Evolutionary conservation across 2,329 filamentous ascomycete genomes (phyloP), one percentile per base, ranked within the genome.

Genomic region (Pseudogymnoascus pannorum): DNA sequence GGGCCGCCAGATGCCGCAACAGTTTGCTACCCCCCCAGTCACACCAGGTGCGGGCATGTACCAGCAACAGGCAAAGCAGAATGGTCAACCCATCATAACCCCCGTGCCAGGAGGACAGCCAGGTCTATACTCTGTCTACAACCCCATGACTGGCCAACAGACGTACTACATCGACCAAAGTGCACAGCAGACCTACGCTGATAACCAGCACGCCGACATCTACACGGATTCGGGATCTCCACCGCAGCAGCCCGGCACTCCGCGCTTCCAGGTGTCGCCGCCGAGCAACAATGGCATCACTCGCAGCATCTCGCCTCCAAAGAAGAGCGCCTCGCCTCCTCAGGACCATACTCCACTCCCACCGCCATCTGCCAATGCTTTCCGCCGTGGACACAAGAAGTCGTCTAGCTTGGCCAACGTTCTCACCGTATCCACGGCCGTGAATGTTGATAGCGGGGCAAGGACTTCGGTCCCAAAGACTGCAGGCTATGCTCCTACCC

Each of bases 301-400:
- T 63, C 87, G 90, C 72, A 89, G 87, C 70, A 83, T 80, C 64
- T 85, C 86, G 6, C 84, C 86, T 31, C 83, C 84, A 14, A 86
- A 85, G 73, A 83, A 87, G 70, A 82, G 83, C 57, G 82, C 87
- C 58, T 88, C 90, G 16, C 89, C 88, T 4, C 83, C 84, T 12
- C 85, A 89, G 68, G 81, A 87, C 62, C 81, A 86, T 58, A 77
- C 83, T 67, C 91, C 92, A 40, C 83, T 96, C 60, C 92, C 92
- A 59, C 91, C 91, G 26, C 91, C 91, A 63, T 95, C 92, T 61
- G 90, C 89, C 66, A 94, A 92, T 70, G 91, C 92, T 48, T 96
- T 96, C 81, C 92, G 92, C 65, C 91, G 92, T 62, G 89, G 91
- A 61, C 94, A 95, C 81, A 97, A 97, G 83, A 85, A 85, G 9